Evolutionary conservation across 2,329 filamentous ascomycete species (phyloP).

Genomic region (Monosporascus sp.): DNA sequence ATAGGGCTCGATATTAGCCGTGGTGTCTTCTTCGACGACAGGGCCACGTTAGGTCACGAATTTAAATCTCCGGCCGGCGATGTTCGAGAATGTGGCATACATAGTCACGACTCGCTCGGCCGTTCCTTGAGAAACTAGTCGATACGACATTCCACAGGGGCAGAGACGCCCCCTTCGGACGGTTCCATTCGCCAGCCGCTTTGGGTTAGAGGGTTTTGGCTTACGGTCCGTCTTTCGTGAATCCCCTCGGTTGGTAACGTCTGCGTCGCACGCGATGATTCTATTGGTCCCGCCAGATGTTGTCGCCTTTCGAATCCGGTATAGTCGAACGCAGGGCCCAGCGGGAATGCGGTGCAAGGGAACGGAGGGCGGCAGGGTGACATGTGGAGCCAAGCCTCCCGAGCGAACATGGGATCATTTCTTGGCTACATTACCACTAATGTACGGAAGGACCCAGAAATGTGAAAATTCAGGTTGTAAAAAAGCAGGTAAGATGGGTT

Average conservation of each 20-base stretch:
- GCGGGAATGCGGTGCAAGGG: conserved; percentile 23
- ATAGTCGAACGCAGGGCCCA: conserved; percentile 15
- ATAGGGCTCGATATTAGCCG: not conserved
- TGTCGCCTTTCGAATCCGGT: conserved; percentile 17
- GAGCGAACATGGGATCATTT: not conserved
- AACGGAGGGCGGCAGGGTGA: conserved; percentile 4
- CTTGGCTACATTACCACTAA: too few relatives aligned
- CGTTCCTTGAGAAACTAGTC: too few relatives aligned
- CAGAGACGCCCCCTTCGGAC: not conserved
- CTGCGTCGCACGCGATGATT: conserved; percentile 10
- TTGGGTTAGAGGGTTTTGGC: conserved; percentile 12
- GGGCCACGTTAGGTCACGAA: too few relatives aligned
- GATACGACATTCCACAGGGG: too few relatives aligned
- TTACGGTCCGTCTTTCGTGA: conserved; percentile 13
- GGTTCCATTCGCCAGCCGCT: conserved; percentile 3
- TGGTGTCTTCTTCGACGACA: not conserved
- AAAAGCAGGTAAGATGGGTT: too few relatives aligned
- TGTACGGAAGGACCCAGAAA: not conserved
- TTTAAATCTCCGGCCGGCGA: too few relatives aligned
- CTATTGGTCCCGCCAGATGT: conserved; percentile 21
- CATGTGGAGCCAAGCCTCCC: not conserved
- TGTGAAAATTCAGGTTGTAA: too few relatives aligned
- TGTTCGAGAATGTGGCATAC: too few relatives aligned
- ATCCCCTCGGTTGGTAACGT: conserved; percentile 21
- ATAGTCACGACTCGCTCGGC: too few relatives aligned